Percentiles rank a stretch among this genome's conserved stretches.
These are phyloP conservation scores for Hordeum vulgare DNA, from an alignment of 176 grass and related monocot genomes.

Conservation along the genomic window DNA sequence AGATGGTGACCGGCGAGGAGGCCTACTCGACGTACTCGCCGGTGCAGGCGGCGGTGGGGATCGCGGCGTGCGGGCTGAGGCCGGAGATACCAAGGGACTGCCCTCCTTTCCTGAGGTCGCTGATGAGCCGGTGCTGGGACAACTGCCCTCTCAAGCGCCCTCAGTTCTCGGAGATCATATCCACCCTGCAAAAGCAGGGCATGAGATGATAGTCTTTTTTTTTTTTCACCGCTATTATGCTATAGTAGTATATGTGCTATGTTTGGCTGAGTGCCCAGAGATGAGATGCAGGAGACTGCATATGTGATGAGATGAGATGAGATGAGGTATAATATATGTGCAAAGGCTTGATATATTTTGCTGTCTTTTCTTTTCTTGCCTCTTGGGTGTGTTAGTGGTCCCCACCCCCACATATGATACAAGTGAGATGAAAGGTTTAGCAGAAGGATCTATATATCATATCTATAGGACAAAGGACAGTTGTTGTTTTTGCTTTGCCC, in stretches of 20 bases:
- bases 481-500: neutral
- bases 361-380: conserved; percentile 33
- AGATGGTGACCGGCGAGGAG: conserved; percentile 85
- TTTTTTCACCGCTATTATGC: neutral
- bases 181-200: conserved; percentile 73
- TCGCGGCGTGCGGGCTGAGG: conserved; percentile 80
- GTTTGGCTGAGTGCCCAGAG: conserved; percentile 35
- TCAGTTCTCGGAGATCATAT: conserved; percentile 79
- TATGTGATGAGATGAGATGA: conserved; percentile 16
- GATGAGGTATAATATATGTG: conserved; percentile 40
- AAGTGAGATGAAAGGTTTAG: neutral
- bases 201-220: conserved; percentile 57
- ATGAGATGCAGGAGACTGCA: conserved; percentile 48
- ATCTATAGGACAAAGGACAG: neutral
- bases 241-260: conserved; percentile 28
- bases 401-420: neutral
- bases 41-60: conserved; percentile 92
- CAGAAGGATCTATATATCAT: neutral
- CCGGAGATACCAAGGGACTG: conserved; percentile 89
- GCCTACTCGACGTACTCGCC: conserved; percentile 94
- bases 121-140: conserved; percentile 93
- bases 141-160: conserved; percentile 74
- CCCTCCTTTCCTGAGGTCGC: conserved; percentile 60
- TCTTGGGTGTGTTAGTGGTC: neutral
- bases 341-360: conserved; percentile 42